phyloP scores from a whole-genome alignment of 106 monocot genomes.

The Apostasia shenzhenica region DNA sequence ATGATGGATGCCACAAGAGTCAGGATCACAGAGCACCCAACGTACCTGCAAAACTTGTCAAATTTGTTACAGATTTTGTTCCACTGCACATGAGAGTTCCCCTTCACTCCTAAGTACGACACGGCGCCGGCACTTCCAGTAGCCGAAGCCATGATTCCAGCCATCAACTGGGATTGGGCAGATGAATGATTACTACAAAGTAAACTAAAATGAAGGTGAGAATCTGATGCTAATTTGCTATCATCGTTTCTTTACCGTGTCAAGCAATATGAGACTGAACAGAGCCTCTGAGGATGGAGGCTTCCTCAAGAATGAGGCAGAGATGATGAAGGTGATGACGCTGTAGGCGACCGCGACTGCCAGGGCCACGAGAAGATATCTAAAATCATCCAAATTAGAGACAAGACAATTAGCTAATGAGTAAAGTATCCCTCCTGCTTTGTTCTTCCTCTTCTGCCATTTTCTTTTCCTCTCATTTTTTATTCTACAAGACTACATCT shows the following conservation, averaged over 20 bases:
- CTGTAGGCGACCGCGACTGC: conserved; percentile 32
- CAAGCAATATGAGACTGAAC: background rate
- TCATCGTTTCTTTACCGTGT: background rate
- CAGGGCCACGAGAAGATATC: conserved; percentile 47
- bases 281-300: background rate
- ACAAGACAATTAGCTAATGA: no score
- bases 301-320: conserved; percentile 5
- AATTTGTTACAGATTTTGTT: conserved; percentile 31
- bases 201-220: background rate
- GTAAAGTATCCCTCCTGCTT: no score
- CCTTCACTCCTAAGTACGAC: conserved; percentile 41
- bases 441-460: no score
- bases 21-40: conserved; percentile 14
- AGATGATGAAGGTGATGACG: conserved; percentile 31
- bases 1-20: conserved; percentile 12
- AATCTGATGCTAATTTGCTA: background rate
- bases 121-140: conserved; percentile 24
- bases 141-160: conserved; percentile 37
- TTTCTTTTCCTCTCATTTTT: no score
- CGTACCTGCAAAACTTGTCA: conserved; percentile 31
- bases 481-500: no score
- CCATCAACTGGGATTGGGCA: conserved; percentile 19
- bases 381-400: background rate
- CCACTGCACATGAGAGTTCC: conserved; percentile 37
- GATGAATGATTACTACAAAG: no score